Percentiles rank a stretch among this genome's conserved stretches.
These are phyloP conservation scores for Beta macrorhiza DNA, from an alignment of 179 eudicot species.

Conservation along the genomic window DNA sequence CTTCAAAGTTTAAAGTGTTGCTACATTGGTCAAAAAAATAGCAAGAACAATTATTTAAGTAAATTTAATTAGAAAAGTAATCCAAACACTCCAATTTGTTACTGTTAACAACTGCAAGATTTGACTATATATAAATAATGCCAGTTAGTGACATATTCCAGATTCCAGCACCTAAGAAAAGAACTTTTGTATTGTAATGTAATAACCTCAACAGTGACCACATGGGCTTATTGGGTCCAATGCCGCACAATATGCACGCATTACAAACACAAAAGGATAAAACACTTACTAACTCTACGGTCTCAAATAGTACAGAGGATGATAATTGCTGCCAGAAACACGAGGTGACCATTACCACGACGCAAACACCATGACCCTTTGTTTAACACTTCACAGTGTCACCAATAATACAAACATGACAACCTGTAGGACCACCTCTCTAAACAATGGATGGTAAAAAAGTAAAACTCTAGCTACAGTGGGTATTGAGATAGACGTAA, in stretches of 20 bases:
- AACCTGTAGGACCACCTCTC: neutral
- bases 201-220: neutral
- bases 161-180: slow-evolving; percentile 9
- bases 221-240: slow-evolving; percentile 14
- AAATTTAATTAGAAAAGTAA: neutral
- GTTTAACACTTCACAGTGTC: neutral
- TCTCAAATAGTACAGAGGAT: neutral
- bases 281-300: neutral
- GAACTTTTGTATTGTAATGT: neutral
- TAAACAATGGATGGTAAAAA: no score
- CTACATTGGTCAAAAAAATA: neutral
- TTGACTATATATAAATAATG: neutral
- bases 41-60: neutral
- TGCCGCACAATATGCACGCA: slow-evolving; percentile 10
- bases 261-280: neutral
- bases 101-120: neutral
- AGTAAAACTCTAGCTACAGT: no score
- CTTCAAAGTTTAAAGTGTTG: neutral
- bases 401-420: neutral
- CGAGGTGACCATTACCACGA: neutral
- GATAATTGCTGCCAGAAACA: no score
- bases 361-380: neutral
- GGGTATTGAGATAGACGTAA: no score
- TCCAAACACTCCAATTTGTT: neutral
- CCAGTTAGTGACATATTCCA: neutral